Percentiles rank a stretch among this genome's conserved stretches.
phyloP scores from a whole-genome alignment of 495 filamentous ascomycete genomes.

The Antarctomyces pellizariae region DNA sequence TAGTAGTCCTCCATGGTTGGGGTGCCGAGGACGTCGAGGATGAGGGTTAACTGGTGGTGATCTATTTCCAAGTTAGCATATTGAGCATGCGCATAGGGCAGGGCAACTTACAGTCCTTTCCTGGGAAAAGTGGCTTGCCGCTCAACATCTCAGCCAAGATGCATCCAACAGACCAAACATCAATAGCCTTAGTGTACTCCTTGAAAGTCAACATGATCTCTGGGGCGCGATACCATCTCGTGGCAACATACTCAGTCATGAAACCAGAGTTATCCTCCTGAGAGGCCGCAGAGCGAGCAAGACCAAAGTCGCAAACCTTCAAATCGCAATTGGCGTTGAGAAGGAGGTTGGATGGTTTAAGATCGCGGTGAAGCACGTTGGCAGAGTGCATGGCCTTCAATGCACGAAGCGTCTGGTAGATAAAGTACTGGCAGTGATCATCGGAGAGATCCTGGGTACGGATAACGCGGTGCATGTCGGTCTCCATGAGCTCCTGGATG shows the following conservation, averaged over 20 bases:
- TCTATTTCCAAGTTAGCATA: slow-evolving; percentile 28
- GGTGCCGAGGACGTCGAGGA: slow-evolving; percentile 92
- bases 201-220: slow-evolving; percentile 99
- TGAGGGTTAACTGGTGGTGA: slow-evolving; percentile 94
- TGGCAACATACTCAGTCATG: slow-evolving; percentile 99
- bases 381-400: slow-evolving; percentile 98
- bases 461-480: slow-evolving; percentile 98
- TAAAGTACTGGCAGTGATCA: slow-evolving; percentile 99
- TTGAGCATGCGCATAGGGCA: slow-evolving; percentile 1
- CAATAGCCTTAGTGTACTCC: slow-evolving; percentile 99
- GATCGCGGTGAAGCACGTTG: slow-evolving; percentile 90
- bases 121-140: slow-evolving; percentile 94
- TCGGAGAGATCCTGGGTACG: slow-evolving; percentile 96
- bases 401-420: slow-evolving; percentile 96
- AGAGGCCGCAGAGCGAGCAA: slow-evolving; percentile 77
- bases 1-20: slow-evolving; percentile 99
- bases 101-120: slow-evolving; percentile 74
- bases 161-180: slow-evolving; percentile 98
- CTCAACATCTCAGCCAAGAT: slow-evolving; percentile 99
- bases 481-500: slow-evolving; percentile 99
- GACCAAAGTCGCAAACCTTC: slow-evolving; percentile 96
- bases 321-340: slow-evolving; percentile 98
- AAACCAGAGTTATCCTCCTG: slow-evolving; percentile 98
- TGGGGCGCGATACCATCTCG: slow-evolving; percentile 94
- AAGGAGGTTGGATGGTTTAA: slow-evolving; percentile 92